A percentile compares a stretch with the other conserved stretches of the same genome.
Evolutionary conservation across 2,329 filamentous ascomycete genomes (phyloP).

Genomic region (Raffaelea ambrosiae): DNA sequence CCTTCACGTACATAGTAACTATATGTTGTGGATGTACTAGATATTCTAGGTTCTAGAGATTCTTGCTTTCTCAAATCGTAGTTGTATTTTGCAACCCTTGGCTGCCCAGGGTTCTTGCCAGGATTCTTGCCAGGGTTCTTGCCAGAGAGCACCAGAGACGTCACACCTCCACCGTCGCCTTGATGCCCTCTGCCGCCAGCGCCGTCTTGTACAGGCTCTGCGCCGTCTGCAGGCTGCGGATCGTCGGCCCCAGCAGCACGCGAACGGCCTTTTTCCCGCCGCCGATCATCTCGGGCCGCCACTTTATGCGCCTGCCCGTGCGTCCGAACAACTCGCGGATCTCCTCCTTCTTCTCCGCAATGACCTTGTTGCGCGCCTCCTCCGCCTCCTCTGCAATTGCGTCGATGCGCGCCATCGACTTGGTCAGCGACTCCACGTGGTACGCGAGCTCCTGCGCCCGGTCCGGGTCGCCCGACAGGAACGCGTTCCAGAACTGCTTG

Average conservation of each 20-base stretch:
- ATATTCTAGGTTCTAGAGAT: no score
- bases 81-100: no score
- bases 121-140: no score
- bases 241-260: conserved; percentile 66
- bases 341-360: conserved; percentile 59
- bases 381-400: conserved; percentile 77
- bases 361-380: conserved; percentile 56
- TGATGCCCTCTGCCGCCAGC: conserved; percentile 14
- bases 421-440: conserved; percentile 71
- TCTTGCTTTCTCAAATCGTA: no score
- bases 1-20: no score
- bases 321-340: conserved; percentile 61
- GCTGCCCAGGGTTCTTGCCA: no score
- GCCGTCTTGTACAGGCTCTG: conserved; percentile 23
- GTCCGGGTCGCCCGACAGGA: conserved; percentile 77
- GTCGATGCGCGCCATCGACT: conserved; percentile 69
- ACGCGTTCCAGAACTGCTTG: conserved; percentile 94
- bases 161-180: conserved; percentile 11
- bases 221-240: conserved; percentile 62
- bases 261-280: conserved; percentile 71
- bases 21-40: no score
- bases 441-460: conserved; percentile 73
- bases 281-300: conserved; percentile 58
- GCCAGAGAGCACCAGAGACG: no score
- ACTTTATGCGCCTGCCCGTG: conserved; percentile 65